These are phyloP conservation scores for Paramecium caudatum DNA, from an alignment of 73 alveolate species.

Conservation along the genomic window DNA sequence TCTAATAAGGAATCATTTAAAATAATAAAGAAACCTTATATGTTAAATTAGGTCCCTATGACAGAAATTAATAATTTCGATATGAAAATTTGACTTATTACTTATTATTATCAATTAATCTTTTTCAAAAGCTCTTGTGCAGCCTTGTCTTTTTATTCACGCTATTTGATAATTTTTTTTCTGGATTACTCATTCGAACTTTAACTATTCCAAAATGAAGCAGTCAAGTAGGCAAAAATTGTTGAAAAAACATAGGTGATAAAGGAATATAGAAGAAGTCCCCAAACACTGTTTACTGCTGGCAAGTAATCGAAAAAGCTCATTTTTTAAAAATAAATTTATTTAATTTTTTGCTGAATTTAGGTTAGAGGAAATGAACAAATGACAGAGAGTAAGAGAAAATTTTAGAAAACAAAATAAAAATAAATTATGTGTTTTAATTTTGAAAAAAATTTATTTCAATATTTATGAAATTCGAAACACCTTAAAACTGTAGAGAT, in stretches of 20 bases:
- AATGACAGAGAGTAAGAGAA: no score
- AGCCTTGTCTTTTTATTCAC: background rate
- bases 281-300: background rate
- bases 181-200: no score
- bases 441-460: no score
- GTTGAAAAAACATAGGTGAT: background rate
- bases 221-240: no score
- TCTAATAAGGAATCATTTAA: conserved; percentile 9
- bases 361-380: no score
- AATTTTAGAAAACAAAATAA: no score
- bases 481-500: no score
- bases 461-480: no score
- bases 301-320: conserved; percentile 3
- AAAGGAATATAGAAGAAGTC: background rate
- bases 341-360: no score
- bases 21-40: background rate
- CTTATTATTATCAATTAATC: background rate
- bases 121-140: background rate
- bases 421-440: no score
- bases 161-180: background rate
- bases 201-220: no score
- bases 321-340: background rate
- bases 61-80: background rate
- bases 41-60: background rate
- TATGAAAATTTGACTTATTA: conserved; percentile 20